Evolutionary conservation across 805 yeast species (phyloP).

Genomic region (Kockiozyma suomiensis): DNA sequence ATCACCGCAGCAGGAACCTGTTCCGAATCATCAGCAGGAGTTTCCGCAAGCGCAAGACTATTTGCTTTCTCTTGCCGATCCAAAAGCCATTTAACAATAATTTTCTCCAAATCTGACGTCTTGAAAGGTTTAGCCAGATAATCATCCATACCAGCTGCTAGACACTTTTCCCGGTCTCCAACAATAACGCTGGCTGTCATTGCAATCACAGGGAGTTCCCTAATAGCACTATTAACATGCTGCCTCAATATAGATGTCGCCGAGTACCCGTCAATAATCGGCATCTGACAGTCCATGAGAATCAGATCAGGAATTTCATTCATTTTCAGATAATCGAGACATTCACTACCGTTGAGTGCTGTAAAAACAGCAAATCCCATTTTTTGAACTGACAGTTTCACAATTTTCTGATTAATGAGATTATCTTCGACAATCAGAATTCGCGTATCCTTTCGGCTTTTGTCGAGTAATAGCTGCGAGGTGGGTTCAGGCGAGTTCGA

Average conservation of each 20-base stretch:
- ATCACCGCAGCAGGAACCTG: too few relatives aligned
- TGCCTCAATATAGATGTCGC: constrained; percentile 36
- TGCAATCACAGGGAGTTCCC: constrained; percentile 72
- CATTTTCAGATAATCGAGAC: constrained; percentile 8
- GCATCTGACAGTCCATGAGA: constrained; percentile 42
- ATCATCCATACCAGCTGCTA: constrained; percentile 76
- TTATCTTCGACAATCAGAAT: constrained; percentile 23
- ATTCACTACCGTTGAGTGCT: constrained; percentile 17
- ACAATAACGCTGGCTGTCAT: constrained; percentile 79
- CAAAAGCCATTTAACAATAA: constrained; percentile 22
- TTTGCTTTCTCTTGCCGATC: not conserved
- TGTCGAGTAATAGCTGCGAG: not conserved
- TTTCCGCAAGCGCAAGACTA: not conserved
- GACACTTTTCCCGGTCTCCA: constrained; percentile 71
- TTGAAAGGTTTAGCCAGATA: constrained; percentile 63
- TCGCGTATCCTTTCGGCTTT: not conserved
- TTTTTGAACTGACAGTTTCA: constrained; percentile 3
- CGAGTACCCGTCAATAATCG: constrained; percentile 38
- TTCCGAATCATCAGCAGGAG: too few relatives aligned
- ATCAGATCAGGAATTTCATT: constrained; percentile 33
- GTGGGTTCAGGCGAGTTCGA: not conserved
- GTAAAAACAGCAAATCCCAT: constrained; percentile 21
- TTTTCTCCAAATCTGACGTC: constrained; percentile 11
- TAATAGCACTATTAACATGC: constrained; percentile 33
- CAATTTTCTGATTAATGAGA: constrained; percentile 20